Evolutionary conservation across 176 grass and related monocot genomes (phyloP), one percentile per base, ranked within the genome.

Genomic region (Triticum turgidum): DNA sequence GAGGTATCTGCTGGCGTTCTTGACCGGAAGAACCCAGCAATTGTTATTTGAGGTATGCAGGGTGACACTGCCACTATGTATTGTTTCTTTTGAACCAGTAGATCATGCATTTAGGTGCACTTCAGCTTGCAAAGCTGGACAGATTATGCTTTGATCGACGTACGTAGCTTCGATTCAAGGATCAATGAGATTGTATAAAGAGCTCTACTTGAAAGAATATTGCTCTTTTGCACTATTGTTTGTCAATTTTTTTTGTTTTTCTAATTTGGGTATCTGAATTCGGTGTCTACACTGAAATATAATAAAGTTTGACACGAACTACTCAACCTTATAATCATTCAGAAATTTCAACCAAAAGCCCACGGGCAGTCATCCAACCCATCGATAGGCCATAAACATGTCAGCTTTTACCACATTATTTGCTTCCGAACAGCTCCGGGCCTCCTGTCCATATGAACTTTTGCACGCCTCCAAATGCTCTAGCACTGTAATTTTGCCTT

Each of bases 1-100:
- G 54, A 6, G 69, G 22, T 17, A 88, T 25, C 11, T 80, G 14
- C 62, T 77, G 69, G 69, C 0, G 51, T 85, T 91, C 77, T 88
- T 82, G 70, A 81, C 52, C 0, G 38, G 21, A 77, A 81, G 76
- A 91, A 88, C 86, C 29, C 33, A 56, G 63, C 8, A 24, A 9
- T 44, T 18, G 4, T 29, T 81, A 89, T 24, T 66, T 75, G 11
- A 61, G 18, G 5, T 80, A 61, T 58, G 45, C 8, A 20, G 33
- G 44, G 1, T 81, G 24, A 38, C 33, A 44, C 21, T 45, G 21
- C n/a, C 11, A 17, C 5, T 73, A 44, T 80, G 54, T 73, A 54
- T 25, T 78, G 37, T 80, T 33, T 86, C 21, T 15, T 47, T 21
- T 65, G 67, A 39, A 17, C 52, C 34, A n/a, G 38, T 73, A 38